These are phyloP conservation scores for Xylaria sp. DNA, from an alignment of 2,329 filamentous ascomycete species.

Conservation along the genomic window DNA sequence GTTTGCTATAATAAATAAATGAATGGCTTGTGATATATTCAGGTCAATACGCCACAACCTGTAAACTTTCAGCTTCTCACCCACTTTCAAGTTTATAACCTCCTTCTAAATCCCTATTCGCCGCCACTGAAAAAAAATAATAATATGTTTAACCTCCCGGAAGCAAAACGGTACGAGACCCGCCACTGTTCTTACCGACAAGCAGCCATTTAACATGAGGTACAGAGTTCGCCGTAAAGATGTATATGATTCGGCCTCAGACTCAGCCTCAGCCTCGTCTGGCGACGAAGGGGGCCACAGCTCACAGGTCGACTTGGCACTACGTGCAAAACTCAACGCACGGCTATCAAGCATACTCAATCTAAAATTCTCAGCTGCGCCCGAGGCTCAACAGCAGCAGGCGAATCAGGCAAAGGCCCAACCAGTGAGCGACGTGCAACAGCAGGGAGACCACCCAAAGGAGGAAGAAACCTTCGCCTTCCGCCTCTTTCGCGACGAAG, in stretches of 20 bases:
- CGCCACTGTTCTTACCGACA: constrained; percentile 5
- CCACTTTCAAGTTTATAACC: neutral
- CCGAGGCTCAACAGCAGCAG: constrained; percentile 21
- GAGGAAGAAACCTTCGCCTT: constrained; percentile 65
- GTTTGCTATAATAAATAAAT: neutral
- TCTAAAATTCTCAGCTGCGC: constrained; percentile 47
- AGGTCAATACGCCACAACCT: neutral
- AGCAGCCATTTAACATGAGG: constrained; percentile 33
- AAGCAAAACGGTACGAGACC: constrained; percentile 60
- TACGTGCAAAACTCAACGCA: constrained; percentile 58
- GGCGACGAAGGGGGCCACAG: constrained; percentile 48
- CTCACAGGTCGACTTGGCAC: constrained; percentile 49
- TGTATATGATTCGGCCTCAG: constrained; percentile 53
- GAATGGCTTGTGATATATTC: neutral
- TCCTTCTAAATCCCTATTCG: neutral
- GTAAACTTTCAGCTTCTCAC: neutral
- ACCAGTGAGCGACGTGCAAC: constrained; percentile 34
- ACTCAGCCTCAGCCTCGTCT: constrained; percentile 35
- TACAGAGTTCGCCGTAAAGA: constrained; percentile 66
- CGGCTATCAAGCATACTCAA: constrained; percentile 60
- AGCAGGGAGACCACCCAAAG: constrained; percentile 36
- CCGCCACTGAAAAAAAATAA: constrained; percentile 12
- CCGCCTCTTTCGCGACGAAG: constrained; percentile 64
- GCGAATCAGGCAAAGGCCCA: constrained; percentile 32
- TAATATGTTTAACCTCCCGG: constrained; percentile 64